A percentile compares a stretch with the other conserved stretches of the same genome.
Conservation (phyloP, 495 filamentous ascomycete species). For the Chaetomium cochliodes region DNA sequence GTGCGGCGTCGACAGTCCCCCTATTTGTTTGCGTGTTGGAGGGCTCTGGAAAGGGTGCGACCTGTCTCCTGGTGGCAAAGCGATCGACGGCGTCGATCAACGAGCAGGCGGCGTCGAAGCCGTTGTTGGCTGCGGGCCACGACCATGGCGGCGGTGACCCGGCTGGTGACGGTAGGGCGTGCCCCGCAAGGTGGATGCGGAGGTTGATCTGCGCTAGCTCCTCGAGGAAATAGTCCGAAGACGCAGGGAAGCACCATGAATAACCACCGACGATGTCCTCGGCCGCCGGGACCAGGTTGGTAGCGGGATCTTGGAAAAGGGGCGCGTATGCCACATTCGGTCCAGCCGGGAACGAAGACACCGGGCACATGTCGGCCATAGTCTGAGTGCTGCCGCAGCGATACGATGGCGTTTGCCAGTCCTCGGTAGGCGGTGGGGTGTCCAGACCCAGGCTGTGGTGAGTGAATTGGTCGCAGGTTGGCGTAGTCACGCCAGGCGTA, state of each 20-base stretch:
- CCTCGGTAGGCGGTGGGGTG: neutral
- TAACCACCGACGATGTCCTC: neutral
- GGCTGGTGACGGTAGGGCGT: neutral
- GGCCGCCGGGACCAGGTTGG: neutral
- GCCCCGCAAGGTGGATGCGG: constrained; percentile 24
- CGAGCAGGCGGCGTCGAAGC: constrained; percentile 23
- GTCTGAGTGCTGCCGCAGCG: neutral
- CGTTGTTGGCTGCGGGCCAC: constrained; percentile 20
- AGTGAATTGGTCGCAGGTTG: neutral
- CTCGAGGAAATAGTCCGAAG: constrained; percentile 19
- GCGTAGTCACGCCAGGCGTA: neutral
- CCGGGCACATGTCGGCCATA: neutral
- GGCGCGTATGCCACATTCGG: neutral
- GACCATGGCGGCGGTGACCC: neutral
- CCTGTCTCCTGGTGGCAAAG: neutral
- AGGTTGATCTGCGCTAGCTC: constrained; percentile 18
- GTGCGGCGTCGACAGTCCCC: constrained; percentile 4
- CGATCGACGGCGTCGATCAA: constrained; percentile 22
- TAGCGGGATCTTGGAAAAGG: neutral
- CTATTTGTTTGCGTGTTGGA: neutral
- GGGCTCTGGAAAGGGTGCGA: neutral
- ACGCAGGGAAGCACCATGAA: neutral
- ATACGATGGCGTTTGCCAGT: constrained; percentile 1
- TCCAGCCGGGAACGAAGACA: neutral
- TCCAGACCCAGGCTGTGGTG: neutral